Evolutionary conservation across 495 filamentous ascomycete genomes (phyloP).

Genomic region (Penicillium pancosmium): DNA sequence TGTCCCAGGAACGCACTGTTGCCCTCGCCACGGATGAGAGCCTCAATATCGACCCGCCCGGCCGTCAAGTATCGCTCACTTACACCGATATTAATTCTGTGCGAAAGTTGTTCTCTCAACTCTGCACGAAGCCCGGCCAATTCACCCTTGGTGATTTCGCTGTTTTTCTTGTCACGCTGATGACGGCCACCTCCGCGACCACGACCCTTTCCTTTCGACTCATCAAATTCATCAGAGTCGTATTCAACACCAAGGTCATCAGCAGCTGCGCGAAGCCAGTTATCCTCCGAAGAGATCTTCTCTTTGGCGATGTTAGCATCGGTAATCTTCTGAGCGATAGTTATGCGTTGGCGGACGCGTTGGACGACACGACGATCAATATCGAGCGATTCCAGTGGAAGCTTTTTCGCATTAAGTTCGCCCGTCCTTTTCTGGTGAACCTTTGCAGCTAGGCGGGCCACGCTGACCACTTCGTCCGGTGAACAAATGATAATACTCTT

Average conservation of each 20-base stretch:
- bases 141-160: constrained; percentile 69
- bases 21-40: constrained; percentile 66
- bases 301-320: constrained; percentile 84
- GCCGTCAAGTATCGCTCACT: constrained; percentile 86
- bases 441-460: constrained; percentile 81
- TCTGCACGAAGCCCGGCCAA: constrained; percentile 52
- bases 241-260: constrained; percentile 95
- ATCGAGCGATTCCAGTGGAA: constrained; percentile 75
- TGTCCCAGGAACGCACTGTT: constrained; percentile 63
- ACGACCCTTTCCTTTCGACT: constrained; percentile 63
- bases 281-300: constrained; percentile 78
- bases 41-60: constrained; percentile 80
- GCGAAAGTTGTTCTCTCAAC: constrained; percentile 58
- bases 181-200: constrained; percentile 70
- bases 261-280: constrained; percentile 81
- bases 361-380: constrained; percentile 78
- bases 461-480: constrained; percentile 85
- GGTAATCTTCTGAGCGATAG: constrained; percentile 79
- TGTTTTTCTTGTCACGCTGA: constrained; percentile 71
- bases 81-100: constrained; percentile 87
- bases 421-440: constrained; percentile 67
- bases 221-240: constrained; percentile 81
- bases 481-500: constrained; percentile 85
- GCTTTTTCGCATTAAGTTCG: constrained; percentile 46
- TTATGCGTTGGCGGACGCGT: constrained; percentile 71